Conservation (phyloP, 805 yeast species). For the Metschnikowia proteae region DNA sequence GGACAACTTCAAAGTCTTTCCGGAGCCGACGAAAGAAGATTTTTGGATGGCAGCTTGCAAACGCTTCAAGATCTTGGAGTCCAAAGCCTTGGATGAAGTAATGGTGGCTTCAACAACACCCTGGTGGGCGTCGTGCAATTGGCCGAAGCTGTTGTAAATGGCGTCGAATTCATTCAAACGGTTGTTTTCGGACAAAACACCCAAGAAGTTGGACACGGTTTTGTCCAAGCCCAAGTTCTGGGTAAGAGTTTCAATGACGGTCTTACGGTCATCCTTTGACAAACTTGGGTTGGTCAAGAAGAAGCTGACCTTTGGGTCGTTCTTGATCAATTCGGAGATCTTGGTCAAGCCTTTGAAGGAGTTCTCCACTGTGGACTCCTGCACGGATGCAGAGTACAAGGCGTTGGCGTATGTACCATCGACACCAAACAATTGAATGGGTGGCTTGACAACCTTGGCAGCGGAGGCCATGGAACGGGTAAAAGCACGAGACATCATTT, state of each 20-base stretch:
- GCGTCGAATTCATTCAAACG: conserved; percentile 68
- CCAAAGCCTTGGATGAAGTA: conserved; percentile 83
- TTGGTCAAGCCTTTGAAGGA: conserved; percentile 62
- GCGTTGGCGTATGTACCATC: conserved; percentile 98
- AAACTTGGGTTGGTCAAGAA: conserved; percentile 81
- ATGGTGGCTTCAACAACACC: conserved; percentile 93
- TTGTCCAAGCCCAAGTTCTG: conserved; percentile 53
- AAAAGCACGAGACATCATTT: conserved; percentile 62
- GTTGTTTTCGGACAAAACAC: conserved; percentile 90
- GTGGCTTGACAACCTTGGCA: conserved; percentile 65
- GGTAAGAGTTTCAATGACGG: conserved; percentile 61
- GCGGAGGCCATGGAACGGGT: conserved; percentile 73
- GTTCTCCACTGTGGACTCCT: conserved; percentile 69
- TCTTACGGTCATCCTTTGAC: conserved; percentile 66
- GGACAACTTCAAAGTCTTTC: conserved; percentile 78
- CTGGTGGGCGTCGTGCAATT: conserved; percentile 81
- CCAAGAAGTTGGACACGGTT: conserved; percentile 73
- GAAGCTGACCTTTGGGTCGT: conserved; percentile 60
- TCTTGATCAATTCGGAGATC: conserved; percentile 50
- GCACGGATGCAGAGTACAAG: conserved; percentile 84
- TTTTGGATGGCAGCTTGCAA: conserved; percentile 72
- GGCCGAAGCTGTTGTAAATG: conserved; percentile 66
- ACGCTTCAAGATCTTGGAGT: conserved; percentile 71
- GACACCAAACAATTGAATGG: conserved; percentile 89
- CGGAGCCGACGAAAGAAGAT: conserved; percentile 79